phyloP scores from a whole-genome alignment of 257 asterid genomes.

The Cynanchum wilfordii region DNA sequence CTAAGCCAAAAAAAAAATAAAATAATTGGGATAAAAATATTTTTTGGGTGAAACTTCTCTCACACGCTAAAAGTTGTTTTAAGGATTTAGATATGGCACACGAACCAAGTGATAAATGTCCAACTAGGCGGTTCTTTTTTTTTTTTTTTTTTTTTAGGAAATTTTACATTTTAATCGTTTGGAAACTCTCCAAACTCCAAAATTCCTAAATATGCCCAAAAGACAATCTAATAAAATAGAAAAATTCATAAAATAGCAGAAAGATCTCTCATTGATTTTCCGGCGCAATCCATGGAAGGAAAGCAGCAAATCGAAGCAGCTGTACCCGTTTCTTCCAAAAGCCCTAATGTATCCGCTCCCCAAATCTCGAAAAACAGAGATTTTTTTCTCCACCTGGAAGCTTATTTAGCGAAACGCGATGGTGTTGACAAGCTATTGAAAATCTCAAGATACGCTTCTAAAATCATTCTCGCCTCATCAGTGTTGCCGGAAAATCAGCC shows the following conservation, averaged over 20 bases:
- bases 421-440: slow-evolving; percentile 86
- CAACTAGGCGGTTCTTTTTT: no score
- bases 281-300: slow-evolving; percentile 14
- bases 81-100: no score
- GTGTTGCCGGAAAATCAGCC: slow-evolving; percentile 25
- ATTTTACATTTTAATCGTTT: no score
- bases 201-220: no score
- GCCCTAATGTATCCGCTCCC: slow-evolving; percentile 13
- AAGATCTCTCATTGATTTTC: not conserved
- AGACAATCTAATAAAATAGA: not conserved
- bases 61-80: no score
- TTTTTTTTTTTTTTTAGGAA: no score
- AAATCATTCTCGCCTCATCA: slow-evolving; percentile 65
- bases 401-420: slow-evolving; percentile 77
- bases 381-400: slow-evolving; percentile 68
- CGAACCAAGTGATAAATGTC: no score
- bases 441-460: slow-evolving; percentile 85
- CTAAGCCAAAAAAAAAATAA: no score
- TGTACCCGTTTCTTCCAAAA: not conserved
- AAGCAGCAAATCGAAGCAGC: not conserved
- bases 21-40: no score
- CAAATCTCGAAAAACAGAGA: slow-evolving; percentile 28
- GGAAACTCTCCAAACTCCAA: no score
- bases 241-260: no score
- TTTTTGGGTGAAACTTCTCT: no score